These are phyloP conservation scores for Xanthoconium purpureum DNA, from an alignment of 768 basidiomycete genomes.

Conservation along the genomic window DNA sequence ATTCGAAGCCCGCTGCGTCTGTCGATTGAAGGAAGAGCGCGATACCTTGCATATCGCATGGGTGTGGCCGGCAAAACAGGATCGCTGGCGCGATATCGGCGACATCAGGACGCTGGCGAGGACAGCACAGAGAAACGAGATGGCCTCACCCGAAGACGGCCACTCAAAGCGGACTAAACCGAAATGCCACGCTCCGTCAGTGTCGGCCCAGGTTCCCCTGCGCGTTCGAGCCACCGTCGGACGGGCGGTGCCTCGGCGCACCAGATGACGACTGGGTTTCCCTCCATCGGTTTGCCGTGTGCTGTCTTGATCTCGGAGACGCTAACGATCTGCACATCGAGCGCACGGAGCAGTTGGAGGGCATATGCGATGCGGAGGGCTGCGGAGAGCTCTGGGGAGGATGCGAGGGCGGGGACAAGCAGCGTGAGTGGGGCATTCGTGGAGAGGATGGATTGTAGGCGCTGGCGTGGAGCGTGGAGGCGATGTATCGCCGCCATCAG, in stretches of 20 bases:
- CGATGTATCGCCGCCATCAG: too few relatives aligned
- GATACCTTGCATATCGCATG: conserved; percentile 23
- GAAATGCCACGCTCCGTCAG: conserved; percentile 15
- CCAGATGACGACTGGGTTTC: conserved; percentile 63
- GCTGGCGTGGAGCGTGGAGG: too few relatives aligned
- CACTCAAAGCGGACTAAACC: conserved; percentile 14
- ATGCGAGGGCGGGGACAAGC: conserved; percentile 43
- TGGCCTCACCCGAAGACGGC: conserved; percentile 18
- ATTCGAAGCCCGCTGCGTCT: conserved; percentile 59
- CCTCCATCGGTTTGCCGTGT: conserved; percentile 10
- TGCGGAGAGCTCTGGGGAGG: conserved; percentile 41
- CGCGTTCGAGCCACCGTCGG: conserved; percentile 29
- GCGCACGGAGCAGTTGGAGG: conserved; percentile 63
- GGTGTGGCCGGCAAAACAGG: too few relatives aligned
- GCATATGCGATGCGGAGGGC: conserved; percentile 69
- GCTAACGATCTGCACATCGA: conserved; percentile 63
- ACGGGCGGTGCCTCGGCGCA: conserved; percentile 35
- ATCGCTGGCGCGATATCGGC: not conserved
- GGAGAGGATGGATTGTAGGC: conserved; percentile 22
- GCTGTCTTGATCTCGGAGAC: conserved; percentile 30
- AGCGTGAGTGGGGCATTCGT: conserved; percentile 53
- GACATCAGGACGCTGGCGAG: not conserved
- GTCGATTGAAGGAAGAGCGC: conserved; percentile 61
- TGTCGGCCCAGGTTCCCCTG: not conserved
- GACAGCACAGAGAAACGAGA: not conserved